Evolutionary conservation across 805 yeast genomes (phyloP).

Genomic region (Ogataea nitratoaversa): DNA sequence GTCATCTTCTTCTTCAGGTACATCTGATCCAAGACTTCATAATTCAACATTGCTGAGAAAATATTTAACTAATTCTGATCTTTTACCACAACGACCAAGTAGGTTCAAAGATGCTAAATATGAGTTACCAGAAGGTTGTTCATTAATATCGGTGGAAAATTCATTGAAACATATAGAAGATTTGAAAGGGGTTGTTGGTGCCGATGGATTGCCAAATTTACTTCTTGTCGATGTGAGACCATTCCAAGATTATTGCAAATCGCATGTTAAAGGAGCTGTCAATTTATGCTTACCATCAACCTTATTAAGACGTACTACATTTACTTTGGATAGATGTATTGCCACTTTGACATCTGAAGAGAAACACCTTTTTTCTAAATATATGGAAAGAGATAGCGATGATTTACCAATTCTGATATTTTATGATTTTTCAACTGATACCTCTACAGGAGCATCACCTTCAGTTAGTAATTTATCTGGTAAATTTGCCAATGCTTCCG

Average conservation of each 20-base stretch:
- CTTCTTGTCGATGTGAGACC: conserved; percentile 78
- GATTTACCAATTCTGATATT: conserved; percentile 42
- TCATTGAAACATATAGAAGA: conserved; percentile 15
- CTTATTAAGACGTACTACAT: conserved; percentile 68
- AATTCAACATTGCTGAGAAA: conserved; percentile 9
- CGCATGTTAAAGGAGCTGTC: conserved; percentile 56
- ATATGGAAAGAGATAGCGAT: conserved; percentile 24
- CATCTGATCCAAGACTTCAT: not conserved
- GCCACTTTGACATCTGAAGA: conserved; percentile 56
- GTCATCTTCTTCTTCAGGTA: not conserved
- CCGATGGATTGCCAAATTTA: conserved; percentile 27
- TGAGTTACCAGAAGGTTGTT: conserved; percentile 20
- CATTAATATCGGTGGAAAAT: conserved; percentile 15
- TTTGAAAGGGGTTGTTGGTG: conserved; percentile 16
- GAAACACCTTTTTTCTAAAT: conserved; percentile 36
- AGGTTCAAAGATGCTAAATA: conserved; percentile 22
- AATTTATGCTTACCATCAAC: conserved; percentile 91
- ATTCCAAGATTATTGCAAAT: conserved; percentile 62
- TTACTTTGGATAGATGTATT: conserved; percentile 58
- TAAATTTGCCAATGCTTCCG: conserved; percentile 40
- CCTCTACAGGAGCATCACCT: conserved; percentile 30
- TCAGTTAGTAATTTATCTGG: conserved; percentile 42
- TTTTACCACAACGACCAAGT: conserved; percentile 14
- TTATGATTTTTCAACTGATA: conserved; percentile 44
- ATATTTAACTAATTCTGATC: conserved; percentile 12